Conservation (phyloP, 1,139 yeast species). For the Diutina sp. region DNA sequence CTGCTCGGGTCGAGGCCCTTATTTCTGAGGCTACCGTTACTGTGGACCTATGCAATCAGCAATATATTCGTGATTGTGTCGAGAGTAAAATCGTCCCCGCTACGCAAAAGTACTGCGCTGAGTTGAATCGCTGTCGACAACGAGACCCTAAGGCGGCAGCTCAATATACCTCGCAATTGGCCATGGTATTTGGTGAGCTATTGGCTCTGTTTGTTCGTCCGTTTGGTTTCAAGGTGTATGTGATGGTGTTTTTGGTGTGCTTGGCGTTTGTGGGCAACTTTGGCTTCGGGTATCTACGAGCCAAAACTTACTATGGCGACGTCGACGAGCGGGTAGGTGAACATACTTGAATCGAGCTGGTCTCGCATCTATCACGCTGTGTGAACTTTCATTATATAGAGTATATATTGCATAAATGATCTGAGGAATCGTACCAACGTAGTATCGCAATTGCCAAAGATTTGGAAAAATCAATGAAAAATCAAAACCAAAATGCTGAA, state of each 20-base stretch:
- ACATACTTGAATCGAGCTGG: background rate
- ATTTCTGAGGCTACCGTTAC: slow-evolving; percentile 23
- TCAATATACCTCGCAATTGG: slow-evolving; percentile 24
- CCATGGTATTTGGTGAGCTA: slow-evolving; percentile 49
- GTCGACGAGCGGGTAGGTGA: background rate
- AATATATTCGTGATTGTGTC: slow-evolving; percentile 42
- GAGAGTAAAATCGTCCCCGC: slow-evolving; percentile 43
- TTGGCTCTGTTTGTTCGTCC: slow-evolving; percentile 56
- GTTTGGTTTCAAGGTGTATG: slow-evolving; percentile 42
- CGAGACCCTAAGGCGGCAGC: background rate
- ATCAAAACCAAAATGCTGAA: too few species aligned
- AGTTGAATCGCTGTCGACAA: slow-evolving; percentile 5
- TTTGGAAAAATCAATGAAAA: background rate
- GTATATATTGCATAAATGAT: background rate
- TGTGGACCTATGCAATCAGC: slow-evolving; percentile 34
- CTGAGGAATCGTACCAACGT: background rate
- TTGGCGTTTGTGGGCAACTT: slow-evolving; percentile 26
- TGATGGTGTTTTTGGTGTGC: slow-evolving; percentile 14
- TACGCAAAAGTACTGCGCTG: slow-evolving; percentile 24
- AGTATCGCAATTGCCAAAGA: too few species aligned
- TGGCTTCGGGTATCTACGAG: slow-evolving; percentile 31
- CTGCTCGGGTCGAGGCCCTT: slow-evolving; percentile 29
- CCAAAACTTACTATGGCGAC: slow-evolving; percentile 29
- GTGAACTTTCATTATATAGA: background rate
- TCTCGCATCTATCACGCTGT: background rate